phyloP scores from a whole-genome alignment of 2,329 filamentous ascomycete genomes.

The Mycosphaerella arachidis region DNA sequence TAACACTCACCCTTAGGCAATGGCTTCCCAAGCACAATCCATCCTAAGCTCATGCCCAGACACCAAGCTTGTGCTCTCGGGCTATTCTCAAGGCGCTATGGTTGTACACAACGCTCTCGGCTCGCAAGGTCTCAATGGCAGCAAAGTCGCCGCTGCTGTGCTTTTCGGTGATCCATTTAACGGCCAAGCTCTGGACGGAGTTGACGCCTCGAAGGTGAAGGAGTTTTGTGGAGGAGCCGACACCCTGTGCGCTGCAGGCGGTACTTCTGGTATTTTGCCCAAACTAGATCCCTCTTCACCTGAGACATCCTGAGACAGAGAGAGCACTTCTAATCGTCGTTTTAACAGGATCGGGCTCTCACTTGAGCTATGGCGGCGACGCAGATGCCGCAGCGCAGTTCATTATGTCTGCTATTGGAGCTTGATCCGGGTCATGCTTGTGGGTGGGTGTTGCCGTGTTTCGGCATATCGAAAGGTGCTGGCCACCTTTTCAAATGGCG shows the following conservation, averaged over 20 bases:
- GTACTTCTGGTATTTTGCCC: constrained; percentile 5
- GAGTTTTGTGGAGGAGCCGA: constrained; percentile 24
- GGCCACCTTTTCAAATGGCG: neutral
- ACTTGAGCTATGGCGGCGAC: constrained; percentile 23
- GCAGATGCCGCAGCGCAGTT: constrained; percentile 24
- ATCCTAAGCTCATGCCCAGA: constrained; percentile 17
- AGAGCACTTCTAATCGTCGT: too few relatives aligned
- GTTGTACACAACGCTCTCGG: constrained; percentile 20
- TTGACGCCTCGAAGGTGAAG: constrained; percentile 22
- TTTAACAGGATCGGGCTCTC: constrained; percentile 12
- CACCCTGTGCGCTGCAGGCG: constrained; percentile 17
- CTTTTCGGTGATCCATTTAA: constrained; percentile 30
- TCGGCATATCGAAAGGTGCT: neutral
- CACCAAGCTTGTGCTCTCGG: constrained; percentile 20
- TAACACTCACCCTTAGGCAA: constrained; percentile 4
- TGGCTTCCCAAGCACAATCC: constrained; percentile 11
- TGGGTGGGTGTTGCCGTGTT: neutral
- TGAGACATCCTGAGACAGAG: too few relatives aligned
- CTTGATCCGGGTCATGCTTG: neutral
- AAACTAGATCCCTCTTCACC: too few relatives aligned
- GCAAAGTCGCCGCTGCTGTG: constrained; percentile 25
- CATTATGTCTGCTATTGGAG: constrained; percentile 9
- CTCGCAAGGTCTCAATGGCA: constrained; percentile 17
- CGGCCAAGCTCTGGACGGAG: constrained; percentile 22
- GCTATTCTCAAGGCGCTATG: constrained; percentile 21